Evolutionary conservation across 768 basidiomycete species (phyloP), one percentile per base, ranked within the genome.

Genomic region (Leccinum subtestaceum): DNA sequence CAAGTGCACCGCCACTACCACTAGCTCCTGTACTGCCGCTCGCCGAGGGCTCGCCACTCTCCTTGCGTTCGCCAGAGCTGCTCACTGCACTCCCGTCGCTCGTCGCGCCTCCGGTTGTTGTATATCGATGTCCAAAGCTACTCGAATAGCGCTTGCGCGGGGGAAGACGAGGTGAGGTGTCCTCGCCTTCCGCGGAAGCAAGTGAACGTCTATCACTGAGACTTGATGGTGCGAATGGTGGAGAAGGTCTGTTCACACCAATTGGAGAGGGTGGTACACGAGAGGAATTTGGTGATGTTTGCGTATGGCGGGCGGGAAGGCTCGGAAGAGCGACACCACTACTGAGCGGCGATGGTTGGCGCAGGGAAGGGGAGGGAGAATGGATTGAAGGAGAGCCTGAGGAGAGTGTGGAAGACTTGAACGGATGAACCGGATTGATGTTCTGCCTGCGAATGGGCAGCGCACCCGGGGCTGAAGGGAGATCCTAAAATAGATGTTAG

Each of bases 101-200:
- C 8, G 78, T 74, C 1, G 77, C 69, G 56, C 80, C 75, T 31
- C 74, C 72, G 17, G 78, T 74, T 13, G 76, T 68, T 21, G 71
- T 74, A 68, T 89, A 89, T 47, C 90, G 80, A 70, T 91, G 85
- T 10, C 87, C 84, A 68, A 93, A 93, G 60, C 85, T 88, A 63
- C 87, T 89, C 48, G 87, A 88, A 74, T 91, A 93, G 7, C 88
- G 77, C 70, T 87, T 88, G 40, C 84, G 76, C 29, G 63, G 10
- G 52, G 69, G 69, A 1, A 66, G 25, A 11, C 70, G 65, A 10
- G 70, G 65, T 21, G 70, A 67, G 29, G 63, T 64, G 23, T 75
- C 75, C n/a, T 68, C 74, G 11, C 71, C 76, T 59, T 75, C 74
- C 15, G 66, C 63, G n/a, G 72, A 74, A 5, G 63, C 58, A n/a